Evolutionary conservation across 192 early-diverging fungal genomes (phyloP).

Genomic region (Umbelopsis sp.): DNA sequence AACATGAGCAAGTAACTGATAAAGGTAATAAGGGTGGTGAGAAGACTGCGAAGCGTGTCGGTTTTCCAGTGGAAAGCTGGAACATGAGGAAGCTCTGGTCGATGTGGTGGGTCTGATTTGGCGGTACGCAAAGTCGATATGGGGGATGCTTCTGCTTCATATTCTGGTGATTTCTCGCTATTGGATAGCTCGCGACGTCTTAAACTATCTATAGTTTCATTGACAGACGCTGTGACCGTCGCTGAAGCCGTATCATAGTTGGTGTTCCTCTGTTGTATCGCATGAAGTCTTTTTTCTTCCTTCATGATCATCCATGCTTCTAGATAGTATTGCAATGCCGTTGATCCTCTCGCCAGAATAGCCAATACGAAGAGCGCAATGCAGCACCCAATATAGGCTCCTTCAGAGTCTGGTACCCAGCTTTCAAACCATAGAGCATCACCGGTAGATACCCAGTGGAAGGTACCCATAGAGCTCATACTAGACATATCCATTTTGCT

Average conservation of each 20-base stretch:
- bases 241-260: not conserved
- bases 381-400: slow-evolving; percentile 50
- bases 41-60: slow-evolving; percentile 46
- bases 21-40: slow-evolving; percentile 39
- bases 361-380: slow-evolving; percentile 51
- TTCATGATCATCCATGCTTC: slow-evolving; percentile 40
- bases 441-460: slow-evolving; percentile 40
- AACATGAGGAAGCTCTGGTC: slow-evolving; percentile 32
- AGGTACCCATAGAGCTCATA: slow-evolving; percentile 32
- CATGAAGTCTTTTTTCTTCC: not conserved
- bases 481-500: slow-evolving; percentile 19
- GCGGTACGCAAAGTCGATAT: not conserved
- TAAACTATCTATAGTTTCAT: not conserved
- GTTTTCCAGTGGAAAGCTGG: slow-evolving; percentile 50
- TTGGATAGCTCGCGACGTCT: not conserved
- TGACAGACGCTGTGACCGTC: not conserved
- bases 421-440: slow-evolving; percentile 46
- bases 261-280: not conserved
- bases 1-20: slow-evolving; percentile 57
- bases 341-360: slow-evolving; percentile 42
- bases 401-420: slow-evolving; percentile 47
- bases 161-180: slow-evolving; percentile 21
- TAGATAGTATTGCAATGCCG: slow-evolving; percentile 46
- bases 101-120: slow-evolving; percentile 13
- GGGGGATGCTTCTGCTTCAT: not conserved